These are phyloP conservation scores for Eragrostis nindensis DNA, from an alignment of 176 grass and related monocot genomes.

Conservation along the genomic window DNA sequence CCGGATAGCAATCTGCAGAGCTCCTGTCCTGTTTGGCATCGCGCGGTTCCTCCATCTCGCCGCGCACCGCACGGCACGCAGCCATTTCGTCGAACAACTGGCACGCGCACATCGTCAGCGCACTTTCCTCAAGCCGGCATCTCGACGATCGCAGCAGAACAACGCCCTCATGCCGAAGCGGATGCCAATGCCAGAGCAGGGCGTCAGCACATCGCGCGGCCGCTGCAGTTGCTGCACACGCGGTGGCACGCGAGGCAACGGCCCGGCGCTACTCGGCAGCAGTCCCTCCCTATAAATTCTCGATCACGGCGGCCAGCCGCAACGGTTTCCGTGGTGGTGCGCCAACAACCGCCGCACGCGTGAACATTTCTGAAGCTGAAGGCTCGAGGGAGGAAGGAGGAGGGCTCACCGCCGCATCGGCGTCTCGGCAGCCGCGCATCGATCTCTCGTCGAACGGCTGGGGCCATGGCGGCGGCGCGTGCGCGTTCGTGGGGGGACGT, in stretches of 20 bases:
- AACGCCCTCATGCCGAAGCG: too few species aligned
- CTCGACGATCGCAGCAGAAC: neutral
- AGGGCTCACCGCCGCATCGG: neutral
- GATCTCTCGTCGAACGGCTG: too few species aligned
- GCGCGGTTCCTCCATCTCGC: too few species aligned
- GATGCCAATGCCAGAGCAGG: neutral
- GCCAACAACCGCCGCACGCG: neutral
- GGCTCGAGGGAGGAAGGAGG: neutral
- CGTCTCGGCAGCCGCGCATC: too few species aligned
- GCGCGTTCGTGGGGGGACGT: neutral
- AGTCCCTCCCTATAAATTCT: slow-evolving; percentile 18
- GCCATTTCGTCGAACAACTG: slow-evolving; percentile 32
- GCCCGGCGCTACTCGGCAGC: neutral
- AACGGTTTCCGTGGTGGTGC: neutral
- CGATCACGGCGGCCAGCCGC: neutral
- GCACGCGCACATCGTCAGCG: neutral
- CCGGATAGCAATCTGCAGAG: too few species aligned
- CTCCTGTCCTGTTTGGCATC: too few species aligned
- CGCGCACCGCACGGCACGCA: too few species aligned
- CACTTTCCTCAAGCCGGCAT: neutral
- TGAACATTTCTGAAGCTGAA: neutral
- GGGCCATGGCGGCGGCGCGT: neutral
- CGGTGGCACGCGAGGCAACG: too few species aligned
- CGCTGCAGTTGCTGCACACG: neutral
- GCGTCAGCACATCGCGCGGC: neutral